phyloP scores from a whole-genome alignment of 306 rosid genomes.

The Fragaria vesca region DNA sequence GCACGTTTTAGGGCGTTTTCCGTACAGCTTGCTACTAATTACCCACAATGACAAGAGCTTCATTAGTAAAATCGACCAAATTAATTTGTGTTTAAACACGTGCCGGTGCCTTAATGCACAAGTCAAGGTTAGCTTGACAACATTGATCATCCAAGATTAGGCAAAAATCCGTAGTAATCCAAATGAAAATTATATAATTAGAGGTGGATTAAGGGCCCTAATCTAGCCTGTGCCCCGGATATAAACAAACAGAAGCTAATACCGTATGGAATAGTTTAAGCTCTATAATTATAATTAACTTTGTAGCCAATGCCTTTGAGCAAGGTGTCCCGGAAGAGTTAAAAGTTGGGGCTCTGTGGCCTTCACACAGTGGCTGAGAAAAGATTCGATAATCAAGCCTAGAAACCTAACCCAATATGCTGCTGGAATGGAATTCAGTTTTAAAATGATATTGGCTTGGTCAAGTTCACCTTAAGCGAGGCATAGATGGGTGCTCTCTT shows the following conservation, averaged over 20 bases:
- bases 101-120: constrained; percentile 20
- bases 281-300: neutral
- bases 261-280: neutral
- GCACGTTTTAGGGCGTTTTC: too few species aligned
- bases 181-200: neutral
- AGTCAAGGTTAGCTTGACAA: constrained; percentile 39
- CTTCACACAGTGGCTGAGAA: constrained; percentile 12
- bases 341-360: constrained; percentile 33
- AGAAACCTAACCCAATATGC: constrained; percentile 48
- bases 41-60: too few species aligned
- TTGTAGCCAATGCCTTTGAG: constrained; percentile 31
- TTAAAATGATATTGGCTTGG: neutral
- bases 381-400: constrained; percentile 51
- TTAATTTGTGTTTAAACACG: constrained; percentile 22
- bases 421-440: constrained; percentile 12
- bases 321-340: constrained; percentile 35
- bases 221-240: constrained; percentile 7
- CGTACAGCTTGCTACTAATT: too few species aligned
- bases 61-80: too few species aligned
- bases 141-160: constrained; percentile 4
- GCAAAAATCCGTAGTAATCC: constrained; percentile 9
- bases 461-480: neutral
- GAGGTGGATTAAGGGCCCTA: neutral
- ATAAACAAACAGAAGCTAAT: constrained; percentile 8
- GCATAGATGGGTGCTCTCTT: neutral